Conservation (phyloP, 768 basidiomycete genomes). For the Mycena rosella region DNA sequence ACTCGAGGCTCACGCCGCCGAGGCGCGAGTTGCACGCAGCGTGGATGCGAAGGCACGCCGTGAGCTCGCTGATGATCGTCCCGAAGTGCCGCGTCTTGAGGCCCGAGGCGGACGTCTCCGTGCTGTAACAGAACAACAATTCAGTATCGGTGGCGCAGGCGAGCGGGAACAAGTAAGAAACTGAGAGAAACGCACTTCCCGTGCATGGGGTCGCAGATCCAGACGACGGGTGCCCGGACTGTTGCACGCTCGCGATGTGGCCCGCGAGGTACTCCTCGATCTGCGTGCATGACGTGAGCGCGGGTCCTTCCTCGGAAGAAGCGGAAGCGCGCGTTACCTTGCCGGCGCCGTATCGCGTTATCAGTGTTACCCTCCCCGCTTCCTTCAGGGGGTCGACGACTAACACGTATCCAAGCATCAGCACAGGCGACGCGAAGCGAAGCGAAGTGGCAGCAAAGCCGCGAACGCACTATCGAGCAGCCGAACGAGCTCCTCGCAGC, state of each 20-base stretch:
- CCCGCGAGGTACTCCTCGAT: slow-evolving; percentile 79
- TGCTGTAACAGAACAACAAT: slow-evolving; percentile 61
- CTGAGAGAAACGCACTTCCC: slow-evolving; percentile 86
- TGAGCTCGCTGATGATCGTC: slow-evolving; percentile 90
- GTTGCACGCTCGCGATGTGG: slow-evolving; percentile 87
- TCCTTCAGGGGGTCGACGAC: slow-evolving; percentile 92
- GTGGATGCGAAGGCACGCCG: slow-evolving; percentile 86
- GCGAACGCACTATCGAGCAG: slow-evolving; percentile 78
- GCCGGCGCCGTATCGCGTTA: slow-evolving; percentile 92
- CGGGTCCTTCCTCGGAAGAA: not conserved
- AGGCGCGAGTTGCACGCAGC: slow-evolving; percentile 77
- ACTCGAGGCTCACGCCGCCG: slow-evolving; percentile 88
- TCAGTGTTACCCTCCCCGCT: slow-evolving; percentile 86
- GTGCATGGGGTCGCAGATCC: slow-evolving; percentile 99
- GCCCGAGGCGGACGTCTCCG: slow-evolving; percentile 81
- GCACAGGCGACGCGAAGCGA: not conserved
- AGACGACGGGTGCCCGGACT: slow-evolving; percentile 87
- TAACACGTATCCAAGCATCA: slow-evolving; percentile 44
- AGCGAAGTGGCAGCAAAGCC: not conserved
- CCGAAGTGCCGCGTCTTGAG: slow-evolving; percentile 94
- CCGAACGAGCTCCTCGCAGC: slow-evolving; percentile 77
- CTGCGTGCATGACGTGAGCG: slow-evolving; percentile 50
- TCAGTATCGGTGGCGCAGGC: not conserved
- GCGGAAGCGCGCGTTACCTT: slow-evolving; percentile 63
- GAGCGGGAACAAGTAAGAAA: not conserved